Evolutionary conservation across 1,139 yeast species (phyloP).

Genomic region (Candida tropicalis): DNA sequence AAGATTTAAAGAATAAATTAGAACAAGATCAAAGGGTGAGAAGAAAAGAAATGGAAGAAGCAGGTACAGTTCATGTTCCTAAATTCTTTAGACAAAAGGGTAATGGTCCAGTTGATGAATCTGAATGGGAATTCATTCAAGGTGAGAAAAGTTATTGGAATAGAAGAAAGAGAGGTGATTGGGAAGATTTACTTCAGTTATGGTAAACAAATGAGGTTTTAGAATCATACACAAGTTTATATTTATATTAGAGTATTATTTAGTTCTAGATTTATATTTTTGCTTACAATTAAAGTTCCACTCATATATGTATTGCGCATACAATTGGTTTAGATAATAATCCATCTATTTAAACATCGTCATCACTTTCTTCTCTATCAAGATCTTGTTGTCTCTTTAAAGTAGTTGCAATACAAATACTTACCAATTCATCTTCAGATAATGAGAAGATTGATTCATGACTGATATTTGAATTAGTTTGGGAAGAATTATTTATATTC

Average conservation of each 20-base stretch:
- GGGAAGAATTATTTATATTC: too few relatives aligned
- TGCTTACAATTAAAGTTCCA: too few relatives aligned
- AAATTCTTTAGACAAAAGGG: conserved; percentile 60
- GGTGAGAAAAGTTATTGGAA: conserved; percentile 83
- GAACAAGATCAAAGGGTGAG: conserved; percentile 84
- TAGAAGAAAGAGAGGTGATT: conserved; percentile 60
- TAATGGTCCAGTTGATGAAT: conserved; percentile 39
- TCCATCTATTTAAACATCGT: too few relatives aligned
- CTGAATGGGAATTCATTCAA: conserved; percentile 60
- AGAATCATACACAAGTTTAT: not conserved
- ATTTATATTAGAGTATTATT: conserved; percentile 4
- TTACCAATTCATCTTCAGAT: too few relatives aligned
- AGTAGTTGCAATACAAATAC: too few relatives aligned
- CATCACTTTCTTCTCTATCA: too few relatives aligned
- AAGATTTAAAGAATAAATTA: conserved; percentile 59
- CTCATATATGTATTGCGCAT: too few relatives aligned
- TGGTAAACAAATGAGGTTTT: conserved; percentile 42
- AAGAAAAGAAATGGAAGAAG: conserved; percentile 59
- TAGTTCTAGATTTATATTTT: conserved; percentile 2
- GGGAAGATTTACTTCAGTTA: conserved; percentile 56
- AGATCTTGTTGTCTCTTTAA: too few relatives aligned
- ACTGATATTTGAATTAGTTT: too few relatives aligned
- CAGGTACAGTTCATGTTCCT: conserved; percentile 53
- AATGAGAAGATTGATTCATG: too few relatives aligned
- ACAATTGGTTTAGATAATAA: too few relatives aligned